phyloP scores from a whole-genome alignment of 768 basidiomycete species.

The Ephemerocybe angulata region DNA sequence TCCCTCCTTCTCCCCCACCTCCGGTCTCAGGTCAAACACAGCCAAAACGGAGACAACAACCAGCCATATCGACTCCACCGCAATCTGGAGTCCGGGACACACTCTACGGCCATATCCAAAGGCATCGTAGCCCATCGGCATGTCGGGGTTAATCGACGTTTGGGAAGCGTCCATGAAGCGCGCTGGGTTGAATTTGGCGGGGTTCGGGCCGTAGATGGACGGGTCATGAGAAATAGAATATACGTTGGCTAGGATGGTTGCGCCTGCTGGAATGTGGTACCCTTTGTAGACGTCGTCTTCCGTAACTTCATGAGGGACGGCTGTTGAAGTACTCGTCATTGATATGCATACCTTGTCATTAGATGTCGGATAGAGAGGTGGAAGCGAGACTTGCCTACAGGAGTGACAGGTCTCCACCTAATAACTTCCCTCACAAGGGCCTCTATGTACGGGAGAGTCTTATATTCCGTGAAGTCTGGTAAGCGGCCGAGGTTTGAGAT shows the following conservation, averaged over 20 bases:
- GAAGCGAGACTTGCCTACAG: neutral
- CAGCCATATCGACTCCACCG: conserved; percentile 24
- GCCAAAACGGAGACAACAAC: conserved; percentile 27
- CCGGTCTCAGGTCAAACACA: too few relatives aligned
- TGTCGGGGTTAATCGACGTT: neutral
- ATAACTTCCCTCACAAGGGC: neutral
- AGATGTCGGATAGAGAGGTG: neutral
- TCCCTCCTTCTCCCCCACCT: too few relatives aligned
- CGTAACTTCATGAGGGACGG: neutral
- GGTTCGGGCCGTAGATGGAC: neutral
- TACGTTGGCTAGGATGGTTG: neutral
- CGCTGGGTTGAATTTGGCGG: neutral
- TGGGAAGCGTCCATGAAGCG: neutral
- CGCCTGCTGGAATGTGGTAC: neutral
- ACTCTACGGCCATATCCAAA: conserved; percentile 16
- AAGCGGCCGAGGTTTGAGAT: neutral
- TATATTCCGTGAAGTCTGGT: neutral
- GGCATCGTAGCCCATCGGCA: neutral
- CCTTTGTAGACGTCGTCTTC: neutral
- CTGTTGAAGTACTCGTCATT: too few relatives aligned
- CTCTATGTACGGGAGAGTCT: conserved; percentile 1
- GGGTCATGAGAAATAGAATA: neutral
- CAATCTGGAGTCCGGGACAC: conserved; percentile 32
- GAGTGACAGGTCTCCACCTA: neutral
- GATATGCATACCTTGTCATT: too few relatives aligned